Conservation (phyloP, 495 filamentous ascomycete species). For the Apiosordaria backusii region DNA sequence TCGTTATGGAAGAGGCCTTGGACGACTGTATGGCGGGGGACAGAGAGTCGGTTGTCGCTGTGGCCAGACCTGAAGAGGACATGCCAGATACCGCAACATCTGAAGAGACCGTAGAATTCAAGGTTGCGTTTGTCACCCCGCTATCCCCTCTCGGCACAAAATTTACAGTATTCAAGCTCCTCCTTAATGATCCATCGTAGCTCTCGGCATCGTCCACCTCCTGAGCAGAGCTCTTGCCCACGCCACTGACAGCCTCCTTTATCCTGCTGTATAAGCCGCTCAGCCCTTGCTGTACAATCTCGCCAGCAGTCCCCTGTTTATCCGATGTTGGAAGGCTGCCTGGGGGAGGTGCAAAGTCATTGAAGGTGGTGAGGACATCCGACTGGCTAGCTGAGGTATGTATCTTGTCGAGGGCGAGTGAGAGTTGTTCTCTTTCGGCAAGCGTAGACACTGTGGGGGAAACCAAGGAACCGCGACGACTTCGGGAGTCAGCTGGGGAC, state of each 20-base stretch:
- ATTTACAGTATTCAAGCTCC: slow-evolving; percentile 32
- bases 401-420: slow-evolving; percentile 76
- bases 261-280: slow-evolving; percentile 83
- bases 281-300: slow-evolving; percentile 73
- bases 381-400: slow-evolving; percentile 79
- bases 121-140: slow-evolving; percentile 32
- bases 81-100: slow-evolving; percentile 36
- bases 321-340: slow-evolving; percentile 54
- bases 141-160: slow-evolving; percentile 43
- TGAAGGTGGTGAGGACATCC: slow-evolving; percentile 78
- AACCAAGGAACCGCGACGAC: slow-evolving; percentile 60
- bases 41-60: slow-evolving; percentile 36
- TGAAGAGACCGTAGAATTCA: slow-evolving; percentile 36
- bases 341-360: slow-evolving; percentile 69
- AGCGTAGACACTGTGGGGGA: slow-evolving; percentile 56
- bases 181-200: slow-evolving; percentile 37
- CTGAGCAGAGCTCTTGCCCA: slow-evolving; percentile 55
- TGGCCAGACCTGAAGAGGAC: slow-evolving; percentile 35
- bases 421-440: slow-evolving; percentile 66
- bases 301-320: slow-evolving; percentile 63
- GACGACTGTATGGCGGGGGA: slow-evolving; percentile 45
- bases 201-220: slow-evolving; percentile 35
- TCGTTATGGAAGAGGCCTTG: slow-evolving; percentile 53
- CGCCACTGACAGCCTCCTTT: slow-evolving; percentile 67
- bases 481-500: slow-evolving; percentile 25